Evolutionary conservation across 352 stramenopile species (phyloP).

Genomic region (Pilasporangium apinafurcum): DNA sequence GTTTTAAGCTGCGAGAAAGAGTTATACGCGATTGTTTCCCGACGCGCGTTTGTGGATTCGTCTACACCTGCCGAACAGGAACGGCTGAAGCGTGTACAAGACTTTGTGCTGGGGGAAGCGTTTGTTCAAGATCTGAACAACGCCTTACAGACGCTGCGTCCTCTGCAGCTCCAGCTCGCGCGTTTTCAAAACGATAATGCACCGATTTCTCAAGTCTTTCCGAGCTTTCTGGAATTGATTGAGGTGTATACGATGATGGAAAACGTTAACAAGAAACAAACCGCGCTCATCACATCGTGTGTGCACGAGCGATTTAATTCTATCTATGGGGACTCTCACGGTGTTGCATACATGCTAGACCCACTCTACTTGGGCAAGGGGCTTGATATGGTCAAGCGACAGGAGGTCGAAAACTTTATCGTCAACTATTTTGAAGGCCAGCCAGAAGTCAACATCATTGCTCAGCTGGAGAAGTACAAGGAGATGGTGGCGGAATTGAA

Average conservation of each 20-base stretch:
- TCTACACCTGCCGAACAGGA: conserved; percentile 30
- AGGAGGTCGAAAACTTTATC: conserved; percentile 43
- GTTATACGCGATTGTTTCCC: conserved; percentile 44
- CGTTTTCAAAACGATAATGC: conserved; percentile 32
- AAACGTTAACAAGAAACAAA: conserved; percentile 67
- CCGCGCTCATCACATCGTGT: conserved; percentile 57
- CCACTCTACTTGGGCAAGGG: conserved; percentile 38
- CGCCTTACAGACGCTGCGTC: conserved; percentile 43
- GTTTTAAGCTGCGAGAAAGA: conserved; percentile 45
- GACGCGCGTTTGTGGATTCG: conserved; percentile 51
- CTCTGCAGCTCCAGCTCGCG: conserved; percentile 46
- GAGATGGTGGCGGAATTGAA: conserved; percentile 42
- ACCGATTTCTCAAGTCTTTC: conserved; percentile 49
- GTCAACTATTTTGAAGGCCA: conserved; percentile 31
- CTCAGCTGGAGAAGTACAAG: conserved; percentile 44
- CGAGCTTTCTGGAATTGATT: conserved; percentile 39
- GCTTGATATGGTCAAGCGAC: conserved; percentile 38
- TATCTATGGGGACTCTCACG: conserved; percentile 56
- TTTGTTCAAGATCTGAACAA: conserved; percentile 56
- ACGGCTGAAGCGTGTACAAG: conserved; percentile 42
- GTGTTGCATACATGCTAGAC: conserved; percentile 55
- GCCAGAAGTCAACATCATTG: conserved; percentile 25
- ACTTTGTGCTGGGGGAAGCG: conserved; percentile 58
- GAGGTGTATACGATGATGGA: conserved; percentile 47
- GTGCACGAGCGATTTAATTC: conserved; percentile 55